Evolutionary conservation across 2,329 filamentous ascomycete genomes (phyloP).

Genomic region (Alternaria novae-zelandiae): DNA sequence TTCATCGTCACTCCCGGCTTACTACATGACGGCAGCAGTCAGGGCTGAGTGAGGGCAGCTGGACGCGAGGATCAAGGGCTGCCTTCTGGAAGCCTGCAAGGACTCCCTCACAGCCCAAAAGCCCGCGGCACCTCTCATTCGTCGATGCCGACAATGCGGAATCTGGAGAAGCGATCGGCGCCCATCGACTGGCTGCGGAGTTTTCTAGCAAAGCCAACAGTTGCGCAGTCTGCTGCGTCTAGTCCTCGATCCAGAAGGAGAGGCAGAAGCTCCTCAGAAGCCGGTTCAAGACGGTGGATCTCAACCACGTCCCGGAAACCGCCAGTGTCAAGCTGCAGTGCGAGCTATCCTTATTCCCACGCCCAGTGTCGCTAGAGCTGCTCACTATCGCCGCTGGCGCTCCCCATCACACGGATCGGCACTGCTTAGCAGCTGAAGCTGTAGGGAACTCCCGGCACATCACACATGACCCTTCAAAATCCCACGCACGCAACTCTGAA

Average conservation of each 20-base stretch:
- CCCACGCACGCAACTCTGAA: constrained; percentile 3
- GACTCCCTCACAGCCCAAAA: neutral
- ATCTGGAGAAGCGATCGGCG: constrained; percentile 1
- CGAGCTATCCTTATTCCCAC: neutral
- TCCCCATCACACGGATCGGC: constrained; percentile 3
- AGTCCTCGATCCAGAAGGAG: constrained; percentile 3
- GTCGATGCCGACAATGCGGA: neutral
- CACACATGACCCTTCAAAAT: constrained; percentile 3
- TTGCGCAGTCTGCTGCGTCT: constrained; percentile 1
- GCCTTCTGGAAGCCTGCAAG: constrained; percentile 5
- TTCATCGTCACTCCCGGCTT: neutral
- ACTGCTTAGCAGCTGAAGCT: constrained; percentile 2
- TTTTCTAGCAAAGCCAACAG: neutral
- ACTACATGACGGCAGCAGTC: neutral
- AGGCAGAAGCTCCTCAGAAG: constrained; percentile 1
- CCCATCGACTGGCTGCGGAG: neutral
- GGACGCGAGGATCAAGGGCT: neutral
- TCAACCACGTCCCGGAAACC: constrained; percentile 2
- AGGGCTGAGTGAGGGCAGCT: neutral
- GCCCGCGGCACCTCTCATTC: constrained; percentile 2
- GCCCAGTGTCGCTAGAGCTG: neutral
- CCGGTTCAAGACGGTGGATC: neutral
- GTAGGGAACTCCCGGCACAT: neutral
- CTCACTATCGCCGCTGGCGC: constrained; percentile 7
- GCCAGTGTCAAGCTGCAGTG: neutral